Evolutionary conservation across 1,139 yeast genomes (phyloP), one percentile per base, ranked within the genome.

Genomic region (Wickerhamomyces sp.): DNA sequence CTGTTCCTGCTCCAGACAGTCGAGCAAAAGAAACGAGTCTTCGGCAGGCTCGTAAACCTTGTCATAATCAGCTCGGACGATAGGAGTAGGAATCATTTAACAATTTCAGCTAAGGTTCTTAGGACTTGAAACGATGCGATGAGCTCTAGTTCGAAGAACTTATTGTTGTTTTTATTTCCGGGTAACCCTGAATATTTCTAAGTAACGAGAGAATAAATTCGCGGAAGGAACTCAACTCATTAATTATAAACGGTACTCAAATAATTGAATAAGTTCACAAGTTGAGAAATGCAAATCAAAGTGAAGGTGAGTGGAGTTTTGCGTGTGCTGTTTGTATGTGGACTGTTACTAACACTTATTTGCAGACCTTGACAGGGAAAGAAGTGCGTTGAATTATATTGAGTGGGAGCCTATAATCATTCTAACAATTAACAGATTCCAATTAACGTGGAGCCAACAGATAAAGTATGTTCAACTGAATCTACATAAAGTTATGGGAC

Each of bases 21-120:
- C 98, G 29, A 92, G 64, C 13, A 92, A 65, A 10, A 90, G 72
- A 55, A 83, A 92, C 13, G 95, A 77, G 64, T 92, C 98, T 53
- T 92, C 98, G 1, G 95, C 77, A 0, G 97, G 97, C 55, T 92
- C 97, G 58, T 92, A 92, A 5, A 90, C 95, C 45, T 64, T 67
- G 17, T 65, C 67, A 42, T 64, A 70, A 43, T 76, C 76, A 10
- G 73, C 68, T 12, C 61, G 55, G 2, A 64, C 64, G 7, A 61
- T 56, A 1, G 87, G 86, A 0, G 86, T 80, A 4, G 81, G 71
- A 2, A 76, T 60, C 84, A 78, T 78, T 4, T n/a, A n/a, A n/a
- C n/a, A n/a, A n/a, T n/a, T n/a, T n/a, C n/a, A n/a, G n/a, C n/a
- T n/a, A n/a, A n/a, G n/a, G n/a, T n/a, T n/a, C 24, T 21, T 7